A percentile compares a stretch with the other conserved stretches of the same genome.
Conservation (phyloP, 2,329 filamentous ascomycete species). For the Fusarium mexicanum region DNA sequence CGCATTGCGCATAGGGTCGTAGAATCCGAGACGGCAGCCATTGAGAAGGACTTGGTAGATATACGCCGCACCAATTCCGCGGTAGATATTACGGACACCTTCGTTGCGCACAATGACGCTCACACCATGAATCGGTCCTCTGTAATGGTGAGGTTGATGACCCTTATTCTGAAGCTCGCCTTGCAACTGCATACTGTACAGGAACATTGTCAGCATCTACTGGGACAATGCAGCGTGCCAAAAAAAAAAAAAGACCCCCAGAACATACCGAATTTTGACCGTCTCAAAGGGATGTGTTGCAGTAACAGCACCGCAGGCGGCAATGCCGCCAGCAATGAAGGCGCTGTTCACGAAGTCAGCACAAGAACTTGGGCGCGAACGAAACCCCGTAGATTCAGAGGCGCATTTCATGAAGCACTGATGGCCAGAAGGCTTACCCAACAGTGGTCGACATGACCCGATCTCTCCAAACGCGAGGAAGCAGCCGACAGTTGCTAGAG, state of each 20-base stretch:
- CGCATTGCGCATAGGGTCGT: conserved; percentile 86
- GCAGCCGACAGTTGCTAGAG: conserved; percentile 4
- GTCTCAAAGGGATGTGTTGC: conserved; percentile 99
- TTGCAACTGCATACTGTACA: conserved; percentile 85
- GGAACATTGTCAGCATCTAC: conserved; percentile 3
- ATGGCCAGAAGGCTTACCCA: conserved; percentile 47
- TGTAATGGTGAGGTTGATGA: conserved; percentile 87
- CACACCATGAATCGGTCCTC: conserved; percentile 90
- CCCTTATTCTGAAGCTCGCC: conserved; percentile 91
- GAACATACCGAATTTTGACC: conserved; percentile 89
- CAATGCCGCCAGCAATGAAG: conserved; percentile 95
- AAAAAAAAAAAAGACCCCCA: background rate
- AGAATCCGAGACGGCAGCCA: conserved; percentile 95
- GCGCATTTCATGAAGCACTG: background rate
- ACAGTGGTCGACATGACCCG: conserved; percentile 42
- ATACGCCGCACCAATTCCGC: conserved; percentile 91
- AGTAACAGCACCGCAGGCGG: conserved; percentile 95
- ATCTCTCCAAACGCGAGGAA: conserved; percentile 38
- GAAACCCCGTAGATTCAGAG: background rate
- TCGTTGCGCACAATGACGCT: conserved; percentile 91
- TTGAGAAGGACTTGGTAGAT: conserved; percentile 97
- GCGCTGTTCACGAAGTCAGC: conserved; percentile 61
- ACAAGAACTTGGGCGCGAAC: background rate
- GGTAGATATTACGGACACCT: conserved; percentile 84
- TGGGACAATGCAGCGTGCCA: background rate